Evolutionary conservation across 1,139 yeast species (phyloP).

Genomic region (Geotrichum candidum): DNA sequence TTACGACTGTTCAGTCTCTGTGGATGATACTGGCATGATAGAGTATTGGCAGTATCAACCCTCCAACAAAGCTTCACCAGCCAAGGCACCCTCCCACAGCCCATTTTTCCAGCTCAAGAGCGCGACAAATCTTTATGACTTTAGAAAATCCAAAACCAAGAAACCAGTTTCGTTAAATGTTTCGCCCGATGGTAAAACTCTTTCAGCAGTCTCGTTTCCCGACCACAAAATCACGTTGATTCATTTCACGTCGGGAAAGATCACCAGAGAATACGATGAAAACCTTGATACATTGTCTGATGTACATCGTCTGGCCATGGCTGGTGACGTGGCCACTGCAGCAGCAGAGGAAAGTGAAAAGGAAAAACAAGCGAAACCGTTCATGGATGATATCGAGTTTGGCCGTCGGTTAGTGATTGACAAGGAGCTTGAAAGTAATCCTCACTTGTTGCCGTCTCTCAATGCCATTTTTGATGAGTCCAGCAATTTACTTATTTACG

Average conservation of each 20-base stretch:
- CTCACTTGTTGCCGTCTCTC: slow-evolving; percentile 9
- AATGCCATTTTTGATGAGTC: slow-evolving; percentile 37
- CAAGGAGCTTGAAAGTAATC: slow-evolving; percentile 24
- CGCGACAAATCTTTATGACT: slow-evolving; percentile 41
- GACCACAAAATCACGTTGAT: slow-evolving; percentile 37
- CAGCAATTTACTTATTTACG: slow-evolving; percentile 35
- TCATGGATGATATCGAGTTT: slow-evolving; percentile 31
- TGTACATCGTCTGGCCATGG: slow-evolving; percentile 30
- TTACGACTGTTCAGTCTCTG: slow-evolving; percentile 37
- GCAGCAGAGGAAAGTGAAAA: neutral
- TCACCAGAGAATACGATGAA: slow-evolving; percentile 36
- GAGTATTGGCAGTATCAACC: slow-evolving; percentile 42
- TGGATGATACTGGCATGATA: slow-evolving; percentile 40
- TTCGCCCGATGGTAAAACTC: slow-evolving; percentile 29
- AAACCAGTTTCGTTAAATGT: slow-evolving; percentile 27
- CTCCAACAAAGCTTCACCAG: slow-evolving; percentile 14
- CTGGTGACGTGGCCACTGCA: slow-evolving; percentile 18
- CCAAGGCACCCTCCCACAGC: slow-evolving; percentile 9
- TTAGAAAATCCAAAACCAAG: slow-evolving; percentile 35
- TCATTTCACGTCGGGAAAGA: slow-evolving; percentile 36
- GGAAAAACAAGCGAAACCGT: neutral
- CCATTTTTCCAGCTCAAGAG: slow-evolving; percentile 38
- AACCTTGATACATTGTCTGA: slow-evolving; percentile 28
- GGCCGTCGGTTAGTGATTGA: slow-evolving; percentile 32
- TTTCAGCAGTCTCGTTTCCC: slow-evolving; percentile 34